phyloP scores from a whole-genome alignment of 495 filamentous ascomycete species.

The Penicillium subrubescens region DNA sequence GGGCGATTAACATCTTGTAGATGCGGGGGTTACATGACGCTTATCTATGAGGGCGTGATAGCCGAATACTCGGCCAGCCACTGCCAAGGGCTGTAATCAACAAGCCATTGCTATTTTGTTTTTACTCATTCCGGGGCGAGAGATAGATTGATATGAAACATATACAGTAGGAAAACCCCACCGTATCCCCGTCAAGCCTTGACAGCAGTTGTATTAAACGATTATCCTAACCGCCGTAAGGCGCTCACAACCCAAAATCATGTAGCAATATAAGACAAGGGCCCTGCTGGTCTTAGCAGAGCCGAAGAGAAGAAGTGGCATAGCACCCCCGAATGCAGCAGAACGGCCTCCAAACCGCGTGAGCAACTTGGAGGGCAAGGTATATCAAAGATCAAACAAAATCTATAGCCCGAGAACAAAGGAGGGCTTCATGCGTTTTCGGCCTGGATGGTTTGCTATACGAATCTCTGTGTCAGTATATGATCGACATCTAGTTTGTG shows the following conservation, averaged over 20 bases:
- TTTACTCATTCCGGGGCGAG: background rate
- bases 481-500: background rate
- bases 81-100: background rate
- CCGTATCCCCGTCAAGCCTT: conserved; percentile 3
- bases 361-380: conserved; percentile 23
- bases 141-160: background rate
- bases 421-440: conserved; percentile 47
- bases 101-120: background rate
- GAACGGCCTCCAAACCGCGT: conserved; percentile 19
- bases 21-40: conserved; percentile 14
- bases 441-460: conserved; percentile 50
- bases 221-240: conserved; percentile 37
- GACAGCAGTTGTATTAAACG: conserved; percentile 39
- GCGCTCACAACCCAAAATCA: conserved; percentile 24
- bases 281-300: conserved; percentile 27
- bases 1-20: background rate
- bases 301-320: conserved; percentile 29
- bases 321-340: conserved; percentile 27
- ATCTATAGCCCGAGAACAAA: conserved; percentile 42
- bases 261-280: conserved; percentile 48
- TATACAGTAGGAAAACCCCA: background rate
- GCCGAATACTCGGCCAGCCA: background rate
- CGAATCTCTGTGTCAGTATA: conserved; percentile 16
- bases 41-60: conserved; percentile 8
- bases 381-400: conserved; percentile 39